phyloP scores from a whole-genome alignment of 805 yeast genomes.

The Cyberlindnera americana region DNA sequence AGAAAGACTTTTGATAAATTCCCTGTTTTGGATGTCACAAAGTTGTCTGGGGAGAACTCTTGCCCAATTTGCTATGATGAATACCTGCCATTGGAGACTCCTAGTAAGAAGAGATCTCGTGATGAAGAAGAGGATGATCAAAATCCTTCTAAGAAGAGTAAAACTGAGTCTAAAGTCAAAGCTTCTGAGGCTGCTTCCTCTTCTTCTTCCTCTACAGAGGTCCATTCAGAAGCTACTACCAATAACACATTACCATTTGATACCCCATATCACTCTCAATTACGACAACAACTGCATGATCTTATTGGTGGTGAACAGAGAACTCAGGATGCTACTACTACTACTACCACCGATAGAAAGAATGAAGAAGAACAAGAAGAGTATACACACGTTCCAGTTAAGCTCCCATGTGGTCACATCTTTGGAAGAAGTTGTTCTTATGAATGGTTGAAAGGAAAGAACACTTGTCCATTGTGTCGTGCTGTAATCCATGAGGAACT shows the following conservation, averaged over 20 bases:
- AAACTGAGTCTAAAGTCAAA: background rate
- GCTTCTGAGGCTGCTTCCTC: background rate
- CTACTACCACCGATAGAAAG: background rate
- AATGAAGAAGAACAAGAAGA: constrained; percentile 2
- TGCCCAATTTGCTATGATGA: constrained; percentile 69
- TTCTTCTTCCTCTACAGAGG: background rate
- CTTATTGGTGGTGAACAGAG: background rate
- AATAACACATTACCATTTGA: background rate
- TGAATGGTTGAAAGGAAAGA: constrained; percentile 64
- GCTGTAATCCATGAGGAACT: constrained; percentile 30
- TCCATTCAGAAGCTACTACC: too few relatives aligned
- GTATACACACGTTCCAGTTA: constrained; percentile 61
- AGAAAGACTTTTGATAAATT: constrained; percentile 49
- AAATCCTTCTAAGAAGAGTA: background rate
- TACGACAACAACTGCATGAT: constrained; percentile 3
- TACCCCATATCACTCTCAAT: background rate
- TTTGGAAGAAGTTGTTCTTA: constrained; percentile 84
- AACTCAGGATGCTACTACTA: background rate
- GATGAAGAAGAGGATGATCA: constrained; percentile 18
- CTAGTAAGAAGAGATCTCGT: constrained; percentile 17
- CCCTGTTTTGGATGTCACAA: constrained; percentile 33
- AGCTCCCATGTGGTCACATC: constrained; percentile 80
- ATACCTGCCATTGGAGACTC: constrained; percentile 17
- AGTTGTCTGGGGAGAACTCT: constrained; percentile 32
- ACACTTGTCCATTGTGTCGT: constrained; percentile 80